Evolutionary conservation across 352 stramenopile genomes (phyloP).

Genomic region (Phytophthora constricta): DNA sequence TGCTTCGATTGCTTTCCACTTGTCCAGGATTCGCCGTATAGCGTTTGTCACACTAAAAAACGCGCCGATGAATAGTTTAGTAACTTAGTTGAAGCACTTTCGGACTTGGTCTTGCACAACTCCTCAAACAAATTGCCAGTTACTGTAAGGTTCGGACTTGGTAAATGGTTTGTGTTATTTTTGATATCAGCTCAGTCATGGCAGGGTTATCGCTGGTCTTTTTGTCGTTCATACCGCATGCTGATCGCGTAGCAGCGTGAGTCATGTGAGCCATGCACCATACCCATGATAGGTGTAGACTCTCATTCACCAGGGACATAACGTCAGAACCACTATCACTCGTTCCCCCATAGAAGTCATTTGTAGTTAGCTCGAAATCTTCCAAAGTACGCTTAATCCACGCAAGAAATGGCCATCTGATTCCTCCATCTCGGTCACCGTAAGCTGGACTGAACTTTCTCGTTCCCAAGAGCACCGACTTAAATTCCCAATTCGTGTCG

Average conservation of each 20-base stretch:
- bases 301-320: background rate
- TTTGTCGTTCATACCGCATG: background rate
- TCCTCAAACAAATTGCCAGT: constrained; percentile 11
- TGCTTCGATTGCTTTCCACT: constrained; percentile 2
- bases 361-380: background rate
- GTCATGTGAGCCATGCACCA: constrained; percentile 1
- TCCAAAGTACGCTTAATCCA: background rate
- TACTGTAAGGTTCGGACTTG: constrained; percentile 3
- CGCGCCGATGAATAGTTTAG: background rate
- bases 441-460: constrained; percentile 2
- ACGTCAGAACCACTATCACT: background rate
- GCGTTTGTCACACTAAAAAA: constrained; percentile 1
- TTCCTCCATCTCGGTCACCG: constrained; percentile 7
- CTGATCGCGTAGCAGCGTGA: constrained; percentile 3
- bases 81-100: background rate
- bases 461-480: constrained; percentile 1
- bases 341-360: background rate
- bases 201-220: background rate
- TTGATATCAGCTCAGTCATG: background rate
- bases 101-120: constrained; percentile 5
- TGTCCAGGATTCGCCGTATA: constrained; percentile 9
- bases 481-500: constrained; percentile 6
- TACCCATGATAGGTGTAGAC: background rate
- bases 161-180: constrained; percentile 4
- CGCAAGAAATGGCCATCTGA: constrained; percentile 4